Percentiles rank a stretch among this genome's conserved stretches.
Evolutionary conservation across 371 early-diverging fungal genomes (phyloP).

Genomic region (Haplosporangium sp.): DNA sequence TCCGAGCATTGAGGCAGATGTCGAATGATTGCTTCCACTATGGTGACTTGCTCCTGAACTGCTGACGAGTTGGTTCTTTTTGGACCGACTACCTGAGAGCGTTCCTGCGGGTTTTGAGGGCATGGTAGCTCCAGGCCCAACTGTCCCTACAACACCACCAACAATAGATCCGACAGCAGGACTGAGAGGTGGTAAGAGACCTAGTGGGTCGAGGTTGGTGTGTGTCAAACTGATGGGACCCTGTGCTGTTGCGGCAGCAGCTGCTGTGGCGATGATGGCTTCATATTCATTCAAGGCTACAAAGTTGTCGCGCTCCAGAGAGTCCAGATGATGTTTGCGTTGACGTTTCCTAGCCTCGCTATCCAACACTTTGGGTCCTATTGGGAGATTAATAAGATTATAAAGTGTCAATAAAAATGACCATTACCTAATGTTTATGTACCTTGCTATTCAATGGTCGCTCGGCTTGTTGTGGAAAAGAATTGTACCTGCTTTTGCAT

Average conservation of each 20-base stretch:
- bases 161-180: constrained; percentile 47
- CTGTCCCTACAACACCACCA: constrained; percentile 42
- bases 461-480: too few species aligned
- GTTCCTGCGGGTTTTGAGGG: constrained; percentile 17
- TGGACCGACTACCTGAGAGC: constrained; percentile 34
- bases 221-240: constrained; percentile 44
- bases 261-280: constrained; percentile 63
- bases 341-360: constrained; percentile 53
- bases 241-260: constrained; percentile 53
- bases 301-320: constrained; percentile 74
- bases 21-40: neutral
- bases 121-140: constrained; percentile 37
- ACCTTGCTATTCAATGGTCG: too few species aligned
- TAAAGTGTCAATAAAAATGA: neutral
- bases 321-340: constrained; percentile 69
- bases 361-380: constrained; percentile 47
- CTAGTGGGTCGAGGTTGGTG: constrained; percentile 50
- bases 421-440: too few species aligned
- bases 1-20: constrained; percentile 7
- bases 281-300: constrained; percentile 68
- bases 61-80: constrained; percentile 22
- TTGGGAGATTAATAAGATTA: too few species aligned
- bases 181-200: constrained; percentile 33
- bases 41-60: neutral
- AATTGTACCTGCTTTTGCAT: constrained; percentile 26